Conservation (phyloP, 306 rosid genomes). For the Cucumis melo region DNA sequence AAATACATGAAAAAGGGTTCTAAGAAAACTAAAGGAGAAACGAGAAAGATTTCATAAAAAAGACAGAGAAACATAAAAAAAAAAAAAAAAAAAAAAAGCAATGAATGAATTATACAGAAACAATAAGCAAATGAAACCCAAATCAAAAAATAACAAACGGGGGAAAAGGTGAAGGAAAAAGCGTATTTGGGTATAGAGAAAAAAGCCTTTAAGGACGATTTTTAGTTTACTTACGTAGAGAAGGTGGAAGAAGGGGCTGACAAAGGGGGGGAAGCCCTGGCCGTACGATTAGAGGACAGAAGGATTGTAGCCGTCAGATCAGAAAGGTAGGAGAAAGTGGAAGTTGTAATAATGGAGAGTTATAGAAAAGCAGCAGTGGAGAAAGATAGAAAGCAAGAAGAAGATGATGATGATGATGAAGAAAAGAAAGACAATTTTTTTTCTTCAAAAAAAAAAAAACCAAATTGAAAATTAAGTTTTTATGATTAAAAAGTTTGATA, state of each 20-base stretch:
- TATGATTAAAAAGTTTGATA: neutral
- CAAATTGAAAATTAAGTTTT: neutral
- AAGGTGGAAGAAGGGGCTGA: slow-evolving; percentile 25
- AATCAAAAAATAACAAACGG: neutral
- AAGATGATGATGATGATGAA: neutral
- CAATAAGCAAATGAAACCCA: slow-evolving; percentile 13
- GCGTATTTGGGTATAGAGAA: neutral
- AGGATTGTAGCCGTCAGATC: slow-evolving; percentile 74
- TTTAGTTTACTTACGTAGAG: slow-evolving; percentile 44
- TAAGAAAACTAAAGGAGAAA: neutral
- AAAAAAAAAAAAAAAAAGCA: no score
- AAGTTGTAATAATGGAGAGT: slow-evolving; percentile 18
- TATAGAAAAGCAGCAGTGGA: slow-evolving; percentile 16
- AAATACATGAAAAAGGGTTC: neutral
- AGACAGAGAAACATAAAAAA: neutral
- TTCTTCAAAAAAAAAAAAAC: no score
- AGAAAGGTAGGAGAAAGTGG: slow-evolving; percentile 14
- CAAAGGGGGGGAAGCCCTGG: slow-evolving; percentile 25
- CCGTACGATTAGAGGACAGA: slow-evolving; percentile 55
- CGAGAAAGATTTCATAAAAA: neutral
- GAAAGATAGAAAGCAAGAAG: slow-evolving; percentile 2
- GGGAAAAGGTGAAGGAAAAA: slow-evolving; percentile 5
- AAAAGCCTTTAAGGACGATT: neutral
- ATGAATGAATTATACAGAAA: neutral
- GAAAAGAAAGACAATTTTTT: no score